phyloP scores from a whole-genome alignment of 2,329 filamentous ascomycete species.

The Ceratocystis albifundus region DNA sequence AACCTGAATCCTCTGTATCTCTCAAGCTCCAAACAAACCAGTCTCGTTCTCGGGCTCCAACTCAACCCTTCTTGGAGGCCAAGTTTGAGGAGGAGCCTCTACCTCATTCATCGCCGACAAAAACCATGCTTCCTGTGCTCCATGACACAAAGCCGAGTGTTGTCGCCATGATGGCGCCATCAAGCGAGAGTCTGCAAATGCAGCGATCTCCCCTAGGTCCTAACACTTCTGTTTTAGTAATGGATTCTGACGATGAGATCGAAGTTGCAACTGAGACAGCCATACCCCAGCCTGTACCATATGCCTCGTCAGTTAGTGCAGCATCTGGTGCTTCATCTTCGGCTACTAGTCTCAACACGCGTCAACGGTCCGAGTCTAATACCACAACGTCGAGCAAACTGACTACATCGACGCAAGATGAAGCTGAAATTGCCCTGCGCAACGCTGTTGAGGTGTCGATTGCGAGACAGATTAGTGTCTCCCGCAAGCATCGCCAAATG shows the following conservation, averaged over 20 bases:
- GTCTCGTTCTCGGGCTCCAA: not conserved
- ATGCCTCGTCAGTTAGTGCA: slow-evolving; percentile 31
- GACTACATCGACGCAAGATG: slow-evolving; percentile 31
- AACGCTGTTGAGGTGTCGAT: slow-evolving; percentile 55
- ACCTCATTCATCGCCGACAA: not conserved
- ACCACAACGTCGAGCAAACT: slow-evolving; percentile 31
- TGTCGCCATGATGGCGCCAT: slow-evolving; percentile 3
- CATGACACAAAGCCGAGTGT: not conserved
- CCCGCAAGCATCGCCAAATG: slow-evolving; percentile 48
- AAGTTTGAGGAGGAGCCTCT: slow-evolving; percentile 11
- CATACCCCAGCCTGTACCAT: slow-evolving; percentile 25
- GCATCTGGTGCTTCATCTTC: slow-evolving; percentile 31
- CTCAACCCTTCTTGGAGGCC: not conserved
- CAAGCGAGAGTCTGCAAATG: not conserved
- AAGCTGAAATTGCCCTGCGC: slow-evolving; percentile 36
- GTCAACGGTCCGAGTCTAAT: slow-evolving; percentile 27
- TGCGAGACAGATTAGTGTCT: slow-evolving; percentile 55
- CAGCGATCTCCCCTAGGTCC: slow-evolving; percentile 26
- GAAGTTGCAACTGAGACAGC: slow-evolving; percentile 27
- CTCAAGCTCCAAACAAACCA: not conserved
- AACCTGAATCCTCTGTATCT: slow-evolving; percentile 6
- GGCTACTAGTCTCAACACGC: slow-evolving; percentile 26
- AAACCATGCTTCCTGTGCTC: not conserved
- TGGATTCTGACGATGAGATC: slow-evolving; percentile 34
- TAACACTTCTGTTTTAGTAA: slow-evolving; percentile 31